Base-by-base conservation (phyloP, 192 early-diverging fungal species). In the Umbelopsis isabellina region DNA sequence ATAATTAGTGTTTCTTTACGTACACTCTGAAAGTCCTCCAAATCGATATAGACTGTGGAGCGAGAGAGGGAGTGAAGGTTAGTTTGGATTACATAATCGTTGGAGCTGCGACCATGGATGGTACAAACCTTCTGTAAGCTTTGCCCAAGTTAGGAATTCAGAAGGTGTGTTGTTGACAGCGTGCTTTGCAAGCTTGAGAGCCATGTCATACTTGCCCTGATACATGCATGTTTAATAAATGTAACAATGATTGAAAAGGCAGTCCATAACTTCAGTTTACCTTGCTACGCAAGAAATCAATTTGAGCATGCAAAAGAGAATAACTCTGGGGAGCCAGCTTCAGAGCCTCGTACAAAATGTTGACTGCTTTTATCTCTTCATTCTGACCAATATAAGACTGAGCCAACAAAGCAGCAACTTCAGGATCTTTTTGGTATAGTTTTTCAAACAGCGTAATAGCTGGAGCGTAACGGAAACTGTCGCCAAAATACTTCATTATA, bases 81-180 rank as follows among this genome's bases (percentile, higher is more conserved):
- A 41, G 5, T 41, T 41, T 41, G 6, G 6, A 41, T 4, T 1
- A 41, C 6, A 1, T 5, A 9, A 10, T 41, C 37, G 37, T 10
- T 6, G 35, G 37, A 6, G 37, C 37, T 41, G 10, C 10, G 10
- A 41, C 37, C 10, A 10, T 9, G 37, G 10, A 41, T 41, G 10
- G 12, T 25, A 55, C 72, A 46, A 47, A 68, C 74, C 74, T 78
- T 99, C 90, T 6, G 95, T 96, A 23, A 99, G 84, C 75, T 96
- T 96, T 20, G 94, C 91, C 98, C 98, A 99, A 0, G 96, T 94
- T 16, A 88, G 80, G 75, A 93, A 99, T 79, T 99, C 98, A 22
- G 94, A 95, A 3, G 98, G 97, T 3, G 97, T 95, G 66, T 86
- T 91, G 71, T 94, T 94, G 41, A 98, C 97, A 13, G 95, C 97